phyloP scores from a whole-genome alignment of 768 basidiomycete genomes.

The Dictyophora rubrovolvata region DNA sequence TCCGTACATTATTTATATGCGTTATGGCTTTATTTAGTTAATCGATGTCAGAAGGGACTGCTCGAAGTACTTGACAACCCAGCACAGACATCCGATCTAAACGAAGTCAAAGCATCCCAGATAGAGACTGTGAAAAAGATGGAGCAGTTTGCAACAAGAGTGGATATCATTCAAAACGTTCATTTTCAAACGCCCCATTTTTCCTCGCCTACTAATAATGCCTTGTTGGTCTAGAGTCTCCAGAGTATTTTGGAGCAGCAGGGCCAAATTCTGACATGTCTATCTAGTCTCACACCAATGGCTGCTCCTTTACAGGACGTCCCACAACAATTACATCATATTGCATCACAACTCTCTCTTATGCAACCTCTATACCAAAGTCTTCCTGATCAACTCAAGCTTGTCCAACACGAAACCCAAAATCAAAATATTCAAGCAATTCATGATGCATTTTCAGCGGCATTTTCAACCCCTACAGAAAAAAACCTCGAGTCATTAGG shows the following conservation, averaged over 20 bases:
- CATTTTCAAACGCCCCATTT: background rate
- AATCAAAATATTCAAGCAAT: background rate
- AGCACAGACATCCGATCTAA: background rate
- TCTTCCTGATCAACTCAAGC: conserved; percentile 1
- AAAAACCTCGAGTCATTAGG: background rate
- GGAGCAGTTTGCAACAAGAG: background rate
- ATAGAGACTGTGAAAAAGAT: background rate
- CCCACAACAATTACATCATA: conserved; percentile 1
- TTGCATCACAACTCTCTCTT: background rate
- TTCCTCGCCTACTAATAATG: background rate
- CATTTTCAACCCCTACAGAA: background rate
- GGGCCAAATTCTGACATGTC: conserved; percentile 38
- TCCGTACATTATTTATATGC: background rate
- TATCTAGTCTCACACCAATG: conserved; percentile 54
- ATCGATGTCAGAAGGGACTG: conserved; percentile 5
- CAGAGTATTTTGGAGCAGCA: conserved; percentile 58
- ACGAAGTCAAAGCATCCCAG: conserved; percentile 1
- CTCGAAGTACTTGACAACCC: conserved; percentile 1
- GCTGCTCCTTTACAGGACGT: background rate
- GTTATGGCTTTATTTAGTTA: background rate
- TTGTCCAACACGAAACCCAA: background rate
- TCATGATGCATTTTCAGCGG: background rate
- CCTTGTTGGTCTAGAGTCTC: conserved; percentile 18
- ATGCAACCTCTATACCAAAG: background rate
- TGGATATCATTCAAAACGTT: conserved; percentile 1